Conservation (phyloP, 306 rosid species). For the Sicyos edulis region DNA sequence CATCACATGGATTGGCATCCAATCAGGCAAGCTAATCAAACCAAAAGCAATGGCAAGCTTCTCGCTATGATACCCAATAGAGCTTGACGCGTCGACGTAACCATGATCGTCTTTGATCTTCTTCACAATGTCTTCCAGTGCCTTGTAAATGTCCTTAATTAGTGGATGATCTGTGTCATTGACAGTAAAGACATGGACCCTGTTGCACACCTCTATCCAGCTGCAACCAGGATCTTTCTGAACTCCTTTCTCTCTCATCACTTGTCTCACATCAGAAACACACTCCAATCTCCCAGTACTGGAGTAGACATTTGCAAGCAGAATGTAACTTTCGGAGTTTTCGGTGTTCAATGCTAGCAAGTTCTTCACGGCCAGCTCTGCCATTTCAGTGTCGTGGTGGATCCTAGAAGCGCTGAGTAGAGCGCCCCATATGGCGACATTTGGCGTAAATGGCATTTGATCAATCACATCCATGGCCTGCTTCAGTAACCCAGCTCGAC, state of each 20-base stretch:
- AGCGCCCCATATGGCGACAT: conserved; percentile 46
- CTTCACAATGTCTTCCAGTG: conserved; percentile 41
- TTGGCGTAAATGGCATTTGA: conserved; percentile 49
- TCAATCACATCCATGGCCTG: conserved; percentile 41
- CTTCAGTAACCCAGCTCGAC: conserved; percentile 53
- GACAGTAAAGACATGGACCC: conserved; percentile 53
- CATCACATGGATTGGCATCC: conserved; percentile 55
- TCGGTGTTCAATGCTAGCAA: conserved; percentile 41
- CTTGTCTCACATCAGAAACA: conserved; percentile 42
- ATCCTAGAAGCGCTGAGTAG: conserved; percentile 48
- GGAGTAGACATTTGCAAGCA: conserved; percentile 45
- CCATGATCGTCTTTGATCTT: conserved; percentile 41
- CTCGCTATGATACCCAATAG: conserved; percentile 42
- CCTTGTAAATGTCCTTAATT: conserved; percentile 36
- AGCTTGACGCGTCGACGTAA: conserved; percentile 26
- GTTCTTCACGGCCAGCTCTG: conserved; percentile 39
- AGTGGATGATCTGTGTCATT: conserved; percentile 53
- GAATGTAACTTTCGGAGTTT: conserved; percentile 45
- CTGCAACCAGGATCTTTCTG: conserved; percentile 51
- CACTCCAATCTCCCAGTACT: conserved; percentile 41
- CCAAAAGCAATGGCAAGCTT: conserved; percentile 56
- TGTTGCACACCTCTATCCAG: conserved; percentile 54
- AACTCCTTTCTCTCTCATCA: conserved; percentile 46
- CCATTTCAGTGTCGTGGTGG: conserved; percentile 39
- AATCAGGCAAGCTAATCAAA: conserved; percentile 43